phyloP scores from a whole-genome alignment of 2,329 filamentous ascomycete species.

The Pleoardoris graminearum region DNA sequence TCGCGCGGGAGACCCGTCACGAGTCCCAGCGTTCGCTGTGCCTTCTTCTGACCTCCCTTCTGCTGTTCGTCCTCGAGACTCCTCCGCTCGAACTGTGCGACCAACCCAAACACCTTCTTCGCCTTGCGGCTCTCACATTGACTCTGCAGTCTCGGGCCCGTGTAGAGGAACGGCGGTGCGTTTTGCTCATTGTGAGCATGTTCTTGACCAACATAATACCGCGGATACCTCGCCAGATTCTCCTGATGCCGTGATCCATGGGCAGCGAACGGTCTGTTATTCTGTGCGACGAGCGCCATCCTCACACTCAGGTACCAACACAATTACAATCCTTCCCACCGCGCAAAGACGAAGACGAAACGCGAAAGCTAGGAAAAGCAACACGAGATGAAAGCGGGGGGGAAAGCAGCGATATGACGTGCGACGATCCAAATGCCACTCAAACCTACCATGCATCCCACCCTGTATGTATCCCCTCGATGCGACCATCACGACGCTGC shows the following conservation, averaged over 20 bases:
- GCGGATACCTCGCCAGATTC: not conserved
- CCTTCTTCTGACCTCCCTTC: constrained; percentile 1
- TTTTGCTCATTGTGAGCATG: not conserved
- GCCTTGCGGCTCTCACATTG: constrained; percentile 6
- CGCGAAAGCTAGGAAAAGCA: not conserved
- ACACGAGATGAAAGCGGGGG: not conserved
- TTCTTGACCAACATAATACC: not conserved
- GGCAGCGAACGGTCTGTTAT: not conserved
- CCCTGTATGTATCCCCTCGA: not conserved
- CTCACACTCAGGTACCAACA: not conserved
- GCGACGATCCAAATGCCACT: not conserved
- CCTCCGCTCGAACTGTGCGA: constrained; percentile 1
- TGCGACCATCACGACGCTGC: not conserved
- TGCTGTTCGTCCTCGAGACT: not conserved
- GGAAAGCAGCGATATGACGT: constrained; percentile 2
- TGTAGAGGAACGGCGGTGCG: constrained; percentile 3
- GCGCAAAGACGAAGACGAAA: not conserved
- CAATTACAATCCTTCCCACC: not conserved
- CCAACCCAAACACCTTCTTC: constrained; percentile 9
- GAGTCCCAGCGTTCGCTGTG: constrained; percentile 6
- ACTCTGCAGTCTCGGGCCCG: not conserved
- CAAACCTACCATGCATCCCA: not conserved
- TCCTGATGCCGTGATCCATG: not conserved
- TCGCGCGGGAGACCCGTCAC: constrained; percentile 4
- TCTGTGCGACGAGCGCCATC: constrained; percentile 5